Base-by-base conservation (phyloP, 2,329 filamentous ascomycete genomes). In the Fusarium austroafricanum region DNA sequence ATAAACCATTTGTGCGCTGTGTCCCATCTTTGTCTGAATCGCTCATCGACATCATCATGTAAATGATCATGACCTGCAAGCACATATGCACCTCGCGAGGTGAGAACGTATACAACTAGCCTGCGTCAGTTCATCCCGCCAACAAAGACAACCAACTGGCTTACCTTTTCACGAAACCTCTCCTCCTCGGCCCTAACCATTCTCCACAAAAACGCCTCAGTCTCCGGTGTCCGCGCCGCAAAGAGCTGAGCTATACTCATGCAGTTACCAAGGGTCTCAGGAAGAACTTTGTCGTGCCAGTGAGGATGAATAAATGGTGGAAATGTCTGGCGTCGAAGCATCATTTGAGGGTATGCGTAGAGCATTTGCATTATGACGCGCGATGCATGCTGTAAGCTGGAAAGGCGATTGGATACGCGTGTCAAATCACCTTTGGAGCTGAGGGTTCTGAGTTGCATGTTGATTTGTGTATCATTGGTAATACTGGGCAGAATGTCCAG, bases 291-390 rank as follows among this genome's bases (percentile, higher is more conserved):
- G 3, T 45, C n/a, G 12, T 75, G 65, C 72, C 73, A 75, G 2
- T 75, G 61, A 0, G 71, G 67, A 21, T 78, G 75, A 15, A 78
- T 72, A 7, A 78, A 78, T 0, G 76, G 76, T 3, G 76, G 76
- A 31, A 78, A 72, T 1, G 64, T 76, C 9, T 75, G 68, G 2
- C 72, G 72, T 9, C 73, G 67, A 10, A 74, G 65, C 76, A 78
- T 77, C 75, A 75, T 75, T 10, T 67, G 73, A 0, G 76, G 76
- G 33, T 74, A 78, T 1, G 75, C 65, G 20, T 74, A 67, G 2
- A 77, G 49, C 2, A 65, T 68, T 12, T 75, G 71, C 11, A 68
- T 51, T 14, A 77, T 71, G 2, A 76, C 54, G 1, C 56, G 57
- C 0, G 73, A 69, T 4, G 72, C 70, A 14, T 67, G 58, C 14